phyloP scores from a whole-genome alignment of 2,329 filamentous ascomycete species.

The Chaetomiaceae sp. region DNA sequence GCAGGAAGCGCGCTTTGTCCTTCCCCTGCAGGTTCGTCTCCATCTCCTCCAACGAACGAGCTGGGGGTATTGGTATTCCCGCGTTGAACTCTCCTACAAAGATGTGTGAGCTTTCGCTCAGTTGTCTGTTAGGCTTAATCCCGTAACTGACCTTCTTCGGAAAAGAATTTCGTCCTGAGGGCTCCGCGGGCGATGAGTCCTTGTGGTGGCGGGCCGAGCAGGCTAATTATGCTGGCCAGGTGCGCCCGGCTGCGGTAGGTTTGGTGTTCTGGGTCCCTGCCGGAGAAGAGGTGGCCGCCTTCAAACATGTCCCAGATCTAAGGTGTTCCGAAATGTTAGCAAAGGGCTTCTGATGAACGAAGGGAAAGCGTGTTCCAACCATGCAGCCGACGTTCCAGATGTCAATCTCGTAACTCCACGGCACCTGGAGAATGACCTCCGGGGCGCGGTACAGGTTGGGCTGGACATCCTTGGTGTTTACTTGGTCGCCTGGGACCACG shows the following conservation, averaged over 20 bases:
- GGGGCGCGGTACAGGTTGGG: conserved; percentile 40
- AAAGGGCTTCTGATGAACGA: not conserved
- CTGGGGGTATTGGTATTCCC: not conserved
- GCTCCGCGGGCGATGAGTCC: not conserved
- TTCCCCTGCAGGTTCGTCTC: not conserved
- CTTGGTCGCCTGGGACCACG: conserved; percentile 34
- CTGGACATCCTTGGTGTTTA: conserved; percentile 37
- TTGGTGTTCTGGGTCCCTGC: not conserved
- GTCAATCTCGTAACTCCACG: conserved; percentile 45
- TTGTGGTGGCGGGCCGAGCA: not conserved
- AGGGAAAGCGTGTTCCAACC: conserved; percentile 30
- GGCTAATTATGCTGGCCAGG: conserved; percentile 2
- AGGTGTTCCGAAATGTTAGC: not conserved
- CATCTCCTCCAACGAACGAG: not conserved
- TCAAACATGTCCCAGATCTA: conserved; percentile 49
- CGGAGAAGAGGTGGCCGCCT: conserved; percentile 39
- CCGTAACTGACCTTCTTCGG: not conserved
- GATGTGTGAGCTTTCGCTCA: no score
- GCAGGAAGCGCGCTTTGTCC: conserved; percentile 2
- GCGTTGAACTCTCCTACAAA: not conserved
- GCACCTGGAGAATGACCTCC: conserved; percentile 43
- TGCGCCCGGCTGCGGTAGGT: conserved; percentile 4
- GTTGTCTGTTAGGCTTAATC: no score
- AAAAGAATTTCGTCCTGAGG: not conserved
- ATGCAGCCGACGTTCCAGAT: conserved; percentile 51